These are phyloP conservation scores for Colletotrichum australisinense DNA, from an alignment of 2,329 filamentous ascomycete species.

Conservation along the genomic window DNA sequence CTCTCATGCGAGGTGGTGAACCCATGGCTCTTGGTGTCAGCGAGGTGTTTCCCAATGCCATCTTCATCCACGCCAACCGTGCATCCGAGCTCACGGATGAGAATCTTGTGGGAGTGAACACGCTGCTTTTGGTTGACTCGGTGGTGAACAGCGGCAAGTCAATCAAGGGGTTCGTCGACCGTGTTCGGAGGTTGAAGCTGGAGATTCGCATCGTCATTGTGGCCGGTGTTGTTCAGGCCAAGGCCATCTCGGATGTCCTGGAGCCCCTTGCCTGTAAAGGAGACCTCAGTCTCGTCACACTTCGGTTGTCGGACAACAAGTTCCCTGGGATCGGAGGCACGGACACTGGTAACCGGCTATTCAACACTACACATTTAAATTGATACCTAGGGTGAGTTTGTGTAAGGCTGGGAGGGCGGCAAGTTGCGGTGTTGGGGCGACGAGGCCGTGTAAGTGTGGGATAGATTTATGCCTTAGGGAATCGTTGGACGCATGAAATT, in stretches of 20 bases:
- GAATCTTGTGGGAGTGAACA: constrained; percentile 52
- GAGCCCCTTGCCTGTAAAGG: constrained; percentile 35
- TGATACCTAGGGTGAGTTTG: neutral
- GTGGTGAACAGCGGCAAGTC: constrained; percentile 69
- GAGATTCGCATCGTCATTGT: constrained; percentile 63
- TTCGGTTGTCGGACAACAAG: constrained; percentile 67
- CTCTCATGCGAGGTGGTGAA: constrained; percentile 73
- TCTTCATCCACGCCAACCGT: constrained; percentile 59
- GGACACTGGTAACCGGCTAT: constrained; percentile 70
- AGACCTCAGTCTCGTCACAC: constrained; percentile 57
- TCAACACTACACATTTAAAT: constrained; percentile 57
- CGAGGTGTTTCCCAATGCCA: constrained; percentile 61
- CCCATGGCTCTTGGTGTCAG: constrained; percentile 49
- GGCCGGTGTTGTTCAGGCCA: constrained; percentile 64
- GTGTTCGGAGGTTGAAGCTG: constrained; percentile 53
- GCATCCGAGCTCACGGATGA: constrained; percentile 53
- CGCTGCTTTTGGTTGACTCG: constrained; percentile 67
- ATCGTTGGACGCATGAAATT: too few relatives aligned
- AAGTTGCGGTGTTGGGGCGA: too few relatives aligned
- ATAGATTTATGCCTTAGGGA: too few relatives aligned
- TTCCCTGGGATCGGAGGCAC: constrained; percentile 63
- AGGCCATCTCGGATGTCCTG: constrained; percentile 39
- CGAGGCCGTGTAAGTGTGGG: too few relatives aligned
- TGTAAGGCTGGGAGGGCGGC: too few relatives aligned
- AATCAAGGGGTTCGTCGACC: constrained; percentile 58